phyloP scores from a whole-genome alignment of 106 monocot genomes.

The Posidonia australis region DNA sequence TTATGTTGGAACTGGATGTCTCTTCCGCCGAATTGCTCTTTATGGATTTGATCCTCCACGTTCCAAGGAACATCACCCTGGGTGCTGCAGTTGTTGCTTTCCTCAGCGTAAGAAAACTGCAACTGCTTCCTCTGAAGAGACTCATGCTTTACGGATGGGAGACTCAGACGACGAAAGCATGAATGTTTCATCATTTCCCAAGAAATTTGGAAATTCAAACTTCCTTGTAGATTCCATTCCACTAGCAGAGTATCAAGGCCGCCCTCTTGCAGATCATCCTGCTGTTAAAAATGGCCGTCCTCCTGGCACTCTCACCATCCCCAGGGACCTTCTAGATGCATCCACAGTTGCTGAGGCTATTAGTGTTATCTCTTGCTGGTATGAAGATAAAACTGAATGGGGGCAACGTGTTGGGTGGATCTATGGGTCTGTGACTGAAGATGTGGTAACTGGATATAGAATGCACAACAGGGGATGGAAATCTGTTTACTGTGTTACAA shows the following conservation, averaged over 20 bases:
- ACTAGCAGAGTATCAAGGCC: constrained; percentile 64
- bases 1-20: constrained; percentile 93
- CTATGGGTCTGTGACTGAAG: constrained; percentile 87
- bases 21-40: constrained; percentile 91
- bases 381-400: constrained; percentile 96
- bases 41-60: constrained; percentile 96
- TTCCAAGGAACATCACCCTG: constrained; percentile 34
- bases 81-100: constrained; percentile 46
- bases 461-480: constrained; percentile 94
- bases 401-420: constrained; percentile 83
- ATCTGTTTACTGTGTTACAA: constrained; percentile 91
- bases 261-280: constrained; percentile 75
- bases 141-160: constrained; percentile 36
- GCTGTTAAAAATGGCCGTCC: constrained; percentile 68
- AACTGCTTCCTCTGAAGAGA: constrained; percentile 43
- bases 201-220: constrained; percentile 83
- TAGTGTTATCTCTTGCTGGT: constrained; percentile 90
- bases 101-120: constrained; percentile 15
- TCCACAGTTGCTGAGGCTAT: constrained; percentile 82
- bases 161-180: constrained; percentile 42
- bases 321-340: constrained; percentile 58
- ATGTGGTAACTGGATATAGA: constrained; percentile 83
- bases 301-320: constrained; percentile 54
- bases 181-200: constrained; percentile 53
- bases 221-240: constrained; percentile 69